Conservation (phyloP, 1,284 basidiomycete species). For the Trichosporon asahii region DNA sequence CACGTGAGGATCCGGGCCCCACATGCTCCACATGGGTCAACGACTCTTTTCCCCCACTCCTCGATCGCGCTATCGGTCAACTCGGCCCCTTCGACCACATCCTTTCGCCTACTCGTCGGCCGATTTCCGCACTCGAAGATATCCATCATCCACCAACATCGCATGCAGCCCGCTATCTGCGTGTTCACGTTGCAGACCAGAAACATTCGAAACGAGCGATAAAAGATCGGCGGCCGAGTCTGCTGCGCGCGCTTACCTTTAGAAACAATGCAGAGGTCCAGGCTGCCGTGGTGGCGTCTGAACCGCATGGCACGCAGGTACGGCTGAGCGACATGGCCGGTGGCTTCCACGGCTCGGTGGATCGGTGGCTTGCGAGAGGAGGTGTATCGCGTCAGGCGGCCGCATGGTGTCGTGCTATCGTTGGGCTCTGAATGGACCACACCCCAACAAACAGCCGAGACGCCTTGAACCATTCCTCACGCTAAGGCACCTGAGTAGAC, state of each 20-base stretch:
- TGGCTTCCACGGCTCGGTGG: no score
- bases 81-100: no score
- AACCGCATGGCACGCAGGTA: no score
- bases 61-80: no score
- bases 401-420: background rate
- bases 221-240: no score
- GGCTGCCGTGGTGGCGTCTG: no score
- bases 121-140: no score
- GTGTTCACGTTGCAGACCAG: background rate
- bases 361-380: background rate
- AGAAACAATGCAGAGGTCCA: no score
- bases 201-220: background rate
- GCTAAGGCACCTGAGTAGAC: background rate
- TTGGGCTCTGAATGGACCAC: background rate
- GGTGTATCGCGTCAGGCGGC: background rate
- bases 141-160: background rate
- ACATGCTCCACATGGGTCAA: conserved; percentile 4
- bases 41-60: background rate
- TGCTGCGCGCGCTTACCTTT: no score
- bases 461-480: background rate
- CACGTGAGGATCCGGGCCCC: background rate
- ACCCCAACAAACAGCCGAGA: background rate
- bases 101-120: background rate
- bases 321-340: no score
- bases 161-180: background rate